Evolutionary conservation across 768 basidiomycete species (phyloP).

Genomic region (Coprinopsis sp.): DNA sequence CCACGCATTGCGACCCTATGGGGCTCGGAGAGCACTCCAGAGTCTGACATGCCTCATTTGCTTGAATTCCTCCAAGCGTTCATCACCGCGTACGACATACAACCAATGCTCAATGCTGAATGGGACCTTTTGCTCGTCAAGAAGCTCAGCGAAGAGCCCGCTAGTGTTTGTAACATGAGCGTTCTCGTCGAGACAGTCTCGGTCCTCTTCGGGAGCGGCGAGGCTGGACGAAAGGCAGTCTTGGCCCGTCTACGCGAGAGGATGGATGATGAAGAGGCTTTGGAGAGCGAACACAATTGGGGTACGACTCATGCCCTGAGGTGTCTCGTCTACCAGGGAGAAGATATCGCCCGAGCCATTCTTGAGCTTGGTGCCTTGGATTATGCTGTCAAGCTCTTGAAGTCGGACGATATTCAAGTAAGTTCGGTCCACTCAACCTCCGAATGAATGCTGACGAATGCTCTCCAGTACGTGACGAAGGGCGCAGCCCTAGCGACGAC

Average conservation of each 20-base stretch:
- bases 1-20: neutral
- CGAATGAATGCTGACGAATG: neutral
- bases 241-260: slow-evolving; percentile 6
- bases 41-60: neutral
- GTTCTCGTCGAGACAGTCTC: slow-evolving; percentile 1
- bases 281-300: slow-evolving; percentile 15
- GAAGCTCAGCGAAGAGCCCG: neutral
- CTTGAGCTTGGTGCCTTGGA: slow-evolving; percentile 16
- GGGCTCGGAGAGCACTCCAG: neutral
- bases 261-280: slow-evolving; percentile 10
- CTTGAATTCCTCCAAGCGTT: slow-evolving; percentile 2
- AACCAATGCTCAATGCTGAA: neutral
- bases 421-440: neutral
- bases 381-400: slow-evolving; percentile 14
- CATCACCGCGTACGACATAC: neutral
- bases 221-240: slow-evolving; percentile 8
- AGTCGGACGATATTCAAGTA: slow-evolving; percentile 14
- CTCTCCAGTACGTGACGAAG: neutral
- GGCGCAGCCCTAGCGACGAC: slow-evolving; percentile 1
- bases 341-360: slow-evolving; percentile 5
- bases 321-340: slow-evolving; percentile 8
- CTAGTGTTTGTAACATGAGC: neutral
- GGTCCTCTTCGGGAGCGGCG: neutral
- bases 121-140: neutral
- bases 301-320: slow-evolving; percentile 17